Evolutionary conservation across 2,329 filamentous ascomycete species (phyloP).

Genomic region (Diplodia intermedia): DNA sequence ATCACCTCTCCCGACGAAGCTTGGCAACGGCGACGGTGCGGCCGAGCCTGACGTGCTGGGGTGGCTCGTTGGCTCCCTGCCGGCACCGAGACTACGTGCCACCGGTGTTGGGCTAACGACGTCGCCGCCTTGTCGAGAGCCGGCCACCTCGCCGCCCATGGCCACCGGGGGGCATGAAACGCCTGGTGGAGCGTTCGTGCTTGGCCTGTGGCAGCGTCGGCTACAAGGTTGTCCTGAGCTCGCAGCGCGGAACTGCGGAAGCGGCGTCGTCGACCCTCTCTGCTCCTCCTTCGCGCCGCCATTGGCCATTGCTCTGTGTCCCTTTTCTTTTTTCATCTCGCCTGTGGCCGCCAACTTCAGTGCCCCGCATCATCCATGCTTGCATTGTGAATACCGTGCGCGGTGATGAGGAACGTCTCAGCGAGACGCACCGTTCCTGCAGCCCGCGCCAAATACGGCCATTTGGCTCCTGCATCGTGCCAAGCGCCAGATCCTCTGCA

Average conservation of each 20-base stretch:
- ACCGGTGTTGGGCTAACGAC: background rate
- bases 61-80: background rate
- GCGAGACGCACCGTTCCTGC: conserved; percentile 15
- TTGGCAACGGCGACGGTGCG: conserved; percentile 20
- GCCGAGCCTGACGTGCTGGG: background rate
- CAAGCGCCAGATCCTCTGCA: conserved; percentile 20
- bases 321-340: conserved; percentile 26
- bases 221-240: conserved; percentile 22
- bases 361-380: conserved; percentile 17
- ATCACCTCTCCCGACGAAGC: background rate
- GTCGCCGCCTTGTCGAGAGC: background rate
- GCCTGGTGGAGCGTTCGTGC: conserved; percentile 11
- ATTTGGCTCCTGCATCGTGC: background rate
- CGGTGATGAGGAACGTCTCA: conserved; percentile 22
- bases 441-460: conserved; percentile 1
- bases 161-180: conserved; percentile 22
- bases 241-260: conserved; percentile 24
- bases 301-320: background rate
- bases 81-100: background rate
- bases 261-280: conserved; percentile 17
- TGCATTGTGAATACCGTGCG: conserved; percentile 2
- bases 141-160: background rate
- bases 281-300: background rate
- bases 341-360: conserved; percentile 2
- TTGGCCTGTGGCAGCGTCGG: conserved; percentile 23